Conservation (phyloP, 2,329 filamentous ascomycete genomes). For the Cyanodermella asteris region DNA sequence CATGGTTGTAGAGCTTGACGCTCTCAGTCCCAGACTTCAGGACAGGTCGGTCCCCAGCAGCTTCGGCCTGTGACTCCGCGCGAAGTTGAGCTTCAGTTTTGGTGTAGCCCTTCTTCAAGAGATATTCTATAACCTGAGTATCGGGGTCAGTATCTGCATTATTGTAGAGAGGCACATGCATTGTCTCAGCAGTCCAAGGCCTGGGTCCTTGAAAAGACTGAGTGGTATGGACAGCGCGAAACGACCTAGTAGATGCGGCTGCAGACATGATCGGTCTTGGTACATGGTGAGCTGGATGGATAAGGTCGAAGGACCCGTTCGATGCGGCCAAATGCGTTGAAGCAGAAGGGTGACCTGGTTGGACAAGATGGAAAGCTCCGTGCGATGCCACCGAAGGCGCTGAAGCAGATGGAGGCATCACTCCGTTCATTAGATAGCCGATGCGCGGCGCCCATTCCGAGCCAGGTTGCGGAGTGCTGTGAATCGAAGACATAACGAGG, state of each 20-base stretch:
- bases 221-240: neutral
- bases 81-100: slow-evolving; percentile 82
- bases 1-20: no score
- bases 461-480: no score
- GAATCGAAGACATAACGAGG: no score
- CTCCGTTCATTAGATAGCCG: no score
- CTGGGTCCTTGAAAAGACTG: neutral
- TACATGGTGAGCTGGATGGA: neutral
- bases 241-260: neutral
- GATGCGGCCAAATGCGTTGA: neutral
- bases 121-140: slow-evolving; percentile 65
- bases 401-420: no score
- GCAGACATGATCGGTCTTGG: no score
- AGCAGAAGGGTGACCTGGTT: no score
- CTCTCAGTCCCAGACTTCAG: no score
- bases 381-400: no score
- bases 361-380: no score
- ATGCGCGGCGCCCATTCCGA: no score
- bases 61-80: slow-evolving; percentile 67
- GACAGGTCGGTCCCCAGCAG: slow-evolving; percentile 59
- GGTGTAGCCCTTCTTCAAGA: slow-evolving; percentile 86
- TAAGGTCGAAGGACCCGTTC: neutral
- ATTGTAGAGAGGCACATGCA: neutral
- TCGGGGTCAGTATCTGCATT: slow-evolving; percentile 5
- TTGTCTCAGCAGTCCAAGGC: slow-evolving; percentile 2